phyloP scores from a whole-genome alignment of 306 rosid genomes.

The Acacia acuminata region DNA sequence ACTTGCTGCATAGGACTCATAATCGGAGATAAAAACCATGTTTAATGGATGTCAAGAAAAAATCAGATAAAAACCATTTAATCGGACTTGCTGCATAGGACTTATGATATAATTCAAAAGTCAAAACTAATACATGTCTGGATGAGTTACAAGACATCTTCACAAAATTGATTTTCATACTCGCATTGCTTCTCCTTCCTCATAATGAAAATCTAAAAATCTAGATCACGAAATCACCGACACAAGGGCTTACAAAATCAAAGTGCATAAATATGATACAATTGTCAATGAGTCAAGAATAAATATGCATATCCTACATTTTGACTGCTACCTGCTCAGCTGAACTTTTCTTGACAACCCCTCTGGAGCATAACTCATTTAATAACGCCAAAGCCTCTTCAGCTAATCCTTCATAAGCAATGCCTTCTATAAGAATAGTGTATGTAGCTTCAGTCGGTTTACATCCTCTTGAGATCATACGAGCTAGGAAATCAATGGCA shows the following conservation, averaged over 20 bases:
- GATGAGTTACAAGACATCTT: neutral
- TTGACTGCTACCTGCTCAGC: constrained; percentile 68
- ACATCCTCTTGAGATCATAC: constrained; percentile 77
- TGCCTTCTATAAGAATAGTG: constrained; percentile 87
- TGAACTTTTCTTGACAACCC: constrained; percentile 79
- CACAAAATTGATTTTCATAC: constrained; percentile 2
- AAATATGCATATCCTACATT: constrained; percentile 41
- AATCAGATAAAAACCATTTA: neutral
- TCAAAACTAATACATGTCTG: neutral
- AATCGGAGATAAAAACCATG: neutral
- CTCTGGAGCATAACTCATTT: constrained; percentile 67
- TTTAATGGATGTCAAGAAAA: constrained; percentile 7
- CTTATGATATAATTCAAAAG: neutral
- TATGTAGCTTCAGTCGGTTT: constrained; percentile 88
- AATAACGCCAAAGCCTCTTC: constrained; percentile 81
- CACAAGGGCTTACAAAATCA: constrained; percentile 17
- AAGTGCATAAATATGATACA: constrained; percentile 21
- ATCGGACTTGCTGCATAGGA: neutral
- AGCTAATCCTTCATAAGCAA: constrained; percentile 85
- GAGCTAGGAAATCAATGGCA: constrained; percentile 80
- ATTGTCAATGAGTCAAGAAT: neutral
- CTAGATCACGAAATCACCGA: neutral
- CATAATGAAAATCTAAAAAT: neutral
- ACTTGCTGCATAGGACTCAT: neutral
- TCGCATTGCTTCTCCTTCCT: constrained; percentile 4